Conservation (phyloP, 208 protist species). For the Trypanosoma scelopori region DNA sequence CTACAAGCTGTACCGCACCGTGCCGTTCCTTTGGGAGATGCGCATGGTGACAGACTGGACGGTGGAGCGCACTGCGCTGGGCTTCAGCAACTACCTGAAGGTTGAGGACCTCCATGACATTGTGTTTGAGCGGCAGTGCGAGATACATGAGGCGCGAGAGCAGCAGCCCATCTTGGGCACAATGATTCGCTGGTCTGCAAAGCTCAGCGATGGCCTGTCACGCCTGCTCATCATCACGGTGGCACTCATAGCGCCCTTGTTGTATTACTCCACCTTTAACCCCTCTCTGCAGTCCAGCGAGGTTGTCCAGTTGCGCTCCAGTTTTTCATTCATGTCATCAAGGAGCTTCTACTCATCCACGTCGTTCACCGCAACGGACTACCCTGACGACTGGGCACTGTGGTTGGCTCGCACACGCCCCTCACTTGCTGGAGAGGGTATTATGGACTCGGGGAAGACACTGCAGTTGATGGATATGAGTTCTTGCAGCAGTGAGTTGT, state of each 20-base stretch:
- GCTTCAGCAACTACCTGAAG: slow-evolving; percentile 74
- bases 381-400: slow-evolving; percentile 31
- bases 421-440: slow-evolving; percentile 36
- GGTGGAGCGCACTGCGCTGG: slow-evolving; percentile 60
- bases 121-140: slow-evolving; percentile 42
- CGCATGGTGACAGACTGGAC: slow-evolving; percentile 81
- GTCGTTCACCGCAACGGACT: slow-evolving; percentile 25
- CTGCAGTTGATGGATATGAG: slow-evolving; percentile 57
- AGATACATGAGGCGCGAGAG: slow-evolving; percentile 23
- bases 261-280: slow-evolving; percentile 90
- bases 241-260: slow-evolving; percentile 71
- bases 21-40: slow-evolving; percentile 84
- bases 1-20: slow-evolving; percentile 50
- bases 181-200: slow-evolving; percentile 35
- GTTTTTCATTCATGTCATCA: slow-evolving; percentile 56
- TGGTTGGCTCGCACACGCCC: slow-evolving; percentile 66
- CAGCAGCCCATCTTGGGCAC: slow-evolving; percentile 32
- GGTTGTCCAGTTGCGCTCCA: slow-evolving; percentile 38
- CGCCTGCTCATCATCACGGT: slow-evolving; percentile 55
- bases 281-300: slow-evolving; percentile 55
- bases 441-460: slow-evolving; percentile 24
- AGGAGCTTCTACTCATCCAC: slow-evolving; percentile 53
- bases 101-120: slow-evolving; percentile 72
- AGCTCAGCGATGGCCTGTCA: slow-evolving; percentile 42
- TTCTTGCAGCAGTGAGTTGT: slow-evolving; percentile 54